Evolutionary conservation across 2,329 filamentous ascomycete species (phyloP).

Genomic region (Paecilomyces sp.): DNA sequence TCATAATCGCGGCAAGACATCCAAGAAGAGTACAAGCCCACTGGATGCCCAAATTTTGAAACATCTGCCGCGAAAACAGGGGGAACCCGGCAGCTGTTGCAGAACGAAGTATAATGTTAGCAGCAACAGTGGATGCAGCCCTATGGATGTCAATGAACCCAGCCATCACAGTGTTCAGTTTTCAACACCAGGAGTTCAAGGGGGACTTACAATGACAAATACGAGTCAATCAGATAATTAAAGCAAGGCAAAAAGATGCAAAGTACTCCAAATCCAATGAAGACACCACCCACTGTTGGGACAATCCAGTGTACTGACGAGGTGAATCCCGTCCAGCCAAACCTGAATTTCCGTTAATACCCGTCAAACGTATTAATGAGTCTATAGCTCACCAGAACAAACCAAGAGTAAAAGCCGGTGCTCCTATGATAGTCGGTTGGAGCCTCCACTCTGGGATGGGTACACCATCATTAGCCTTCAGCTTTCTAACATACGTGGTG

Average conservation of each 20-base stretch:
- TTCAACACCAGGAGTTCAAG: neutral
- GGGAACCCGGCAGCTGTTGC: constrained; percentile 28
- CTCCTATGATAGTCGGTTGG: constrained; percentile 22
- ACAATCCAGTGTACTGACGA: constrained; percentile 27
- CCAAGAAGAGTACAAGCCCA: constrained; percentile 34
- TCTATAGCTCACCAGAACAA: constrained; percentile 20
- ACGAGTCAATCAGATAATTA: constrained; percentile 33
- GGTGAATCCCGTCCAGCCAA: constrained; percentile 27
- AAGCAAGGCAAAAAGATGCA: constrained; percentile 25
- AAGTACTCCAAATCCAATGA: constrained; percentile 25
- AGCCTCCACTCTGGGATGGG: constrained; percentile 27
- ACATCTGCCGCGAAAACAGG: constrained; percentile 30
- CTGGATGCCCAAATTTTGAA: constrained; percentile 28
- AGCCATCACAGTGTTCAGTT: too few relatives aligned
- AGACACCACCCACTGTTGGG: constrained; percentile 24
- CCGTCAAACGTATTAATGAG: neutral
- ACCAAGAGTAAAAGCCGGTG: constrained; percentile 24
- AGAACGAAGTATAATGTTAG: constrained; percentile 32
- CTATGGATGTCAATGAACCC: constrained; percentile 8
- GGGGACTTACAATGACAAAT: constrained; percentile 30
- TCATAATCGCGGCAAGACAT: constrained; percentile 26
- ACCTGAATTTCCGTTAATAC: constrained; percentile 11
- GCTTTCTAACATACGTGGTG: constrained; percentile 19
- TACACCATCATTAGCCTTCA: constrained; percentile 20
- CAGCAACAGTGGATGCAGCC: constrained; percentile 31